phyloP scores from a whole-genome alignment of 169 alveolate species.

The Plasmodium billcollinsi region DNA sequence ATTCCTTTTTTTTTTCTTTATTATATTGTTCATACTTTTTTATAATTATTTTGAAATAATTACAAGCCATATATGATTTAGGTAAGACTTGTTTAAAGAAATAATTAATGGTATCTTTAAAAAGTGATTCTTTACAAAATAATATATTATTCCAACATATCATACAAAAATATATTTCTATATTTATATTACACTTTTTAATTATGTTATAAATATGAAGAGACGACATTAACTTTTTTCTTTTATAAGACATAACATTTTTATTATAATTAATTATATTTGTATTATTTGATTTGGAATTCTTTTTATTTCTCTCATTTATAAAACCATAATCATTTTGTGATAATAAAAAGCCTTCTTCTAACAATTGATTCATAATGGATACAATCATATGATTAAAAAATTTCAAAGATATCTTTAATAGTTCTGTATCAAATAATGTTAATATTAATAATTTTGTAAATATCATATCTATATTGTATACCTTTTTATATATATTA shows the following conservation, averaged over 20 bases:
- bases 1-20: constrained; percentile 1
- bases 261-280: neutral
- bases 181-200: constrained; percentile 25
- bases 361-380: constrained; percentile 37
- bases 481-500: neutral
- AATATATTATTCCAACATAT: constrained; percentile 62
- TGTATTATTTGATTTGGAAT: neutral
- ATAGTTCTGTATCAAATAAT: constrained; percentile 43
- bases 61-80: constrained; percentile 12
- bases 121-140: constrained; percentile 64
- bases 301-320: neutral
- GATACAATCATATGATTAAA: constrained; percentile 46
- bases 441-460: constrained; percentile 32
- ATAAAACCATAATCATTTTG: constrained; percentile 5
- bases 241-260: neutral
- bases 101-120: constrained; percentile 46
- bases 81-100: constrained; percentile 45
- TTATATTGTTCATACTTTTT: neutral
- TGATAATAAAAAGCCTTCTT: constrained; percentile 33
- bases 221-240: neutral
- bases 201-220: constrained; percentile 32
- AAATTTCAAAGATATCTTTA: constrained; percentile 55
- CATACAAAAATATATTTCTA: constrained; percentile 60
- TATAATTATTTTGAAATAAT: constrained; percentile 25
- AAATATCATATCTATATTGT: constrained; percentile 24